Base-by-base conservation (phyloP, 345 rosid species). In the Eucalyptus guilfoylei region DNA sequence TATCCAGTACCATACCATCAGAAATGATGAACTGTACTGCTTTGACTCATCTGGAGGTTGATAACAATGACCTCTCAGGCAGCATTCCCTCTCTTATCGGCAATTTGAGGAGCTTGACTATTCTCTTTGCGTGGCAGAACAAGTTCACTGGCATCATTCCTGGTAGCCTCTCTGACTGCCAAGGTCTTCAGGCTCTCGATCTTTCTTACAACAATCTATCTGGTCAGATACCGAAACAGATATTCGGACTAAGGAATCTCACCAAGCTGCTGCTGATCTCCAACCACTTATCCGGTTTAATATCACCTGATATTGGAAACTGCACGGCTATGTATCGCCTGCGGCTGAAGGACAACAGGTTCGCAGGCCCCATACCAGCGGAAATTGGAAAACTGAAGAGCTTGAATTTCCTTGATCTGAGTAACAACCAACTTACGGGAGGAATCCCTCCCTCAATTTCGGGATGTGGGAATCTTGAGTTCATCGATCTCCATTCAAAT, bases 111-210 rank as follows among this genome's bases (percentile, higher is more conserved):
- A 93, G 96, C 92, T 90, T 98, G 96, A 95, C 93, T 88, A 89
- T 95, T 64, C 95, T 98, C 91, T 98, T 94, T 88, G 98, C 99
- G 10, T 98, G 99, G 99, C 93, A 95, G 89, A 98, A 98, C 91
- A 94, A 92, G 90, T 93, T 98, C 80, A 94, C 99, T 4, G 99
- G 99, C 23, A 92, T 89, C 23, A 91, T 98, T 48, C 99, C 98
- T 3, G 94, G 92, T 91, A 94, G 94, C 81, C 90, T 96, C 62
- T 95, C 97, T 6, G 88, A 91, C 58, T 96, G 99, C 89, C 90
- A 88, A 92, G 94, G 95, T 85, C 99, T 98, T 90, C 95, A 97
- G 93, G 98, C 98, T 89, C 93, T 97, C 72, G 97, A 97, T 90
- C 91, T 97, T 34, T 97, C 99, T 14, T 97, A 94, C 92, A 97